phyloP scores from a whole-genome alignment of 352 stramenopile species.

The Globisporangium abappressorium region DNA sequence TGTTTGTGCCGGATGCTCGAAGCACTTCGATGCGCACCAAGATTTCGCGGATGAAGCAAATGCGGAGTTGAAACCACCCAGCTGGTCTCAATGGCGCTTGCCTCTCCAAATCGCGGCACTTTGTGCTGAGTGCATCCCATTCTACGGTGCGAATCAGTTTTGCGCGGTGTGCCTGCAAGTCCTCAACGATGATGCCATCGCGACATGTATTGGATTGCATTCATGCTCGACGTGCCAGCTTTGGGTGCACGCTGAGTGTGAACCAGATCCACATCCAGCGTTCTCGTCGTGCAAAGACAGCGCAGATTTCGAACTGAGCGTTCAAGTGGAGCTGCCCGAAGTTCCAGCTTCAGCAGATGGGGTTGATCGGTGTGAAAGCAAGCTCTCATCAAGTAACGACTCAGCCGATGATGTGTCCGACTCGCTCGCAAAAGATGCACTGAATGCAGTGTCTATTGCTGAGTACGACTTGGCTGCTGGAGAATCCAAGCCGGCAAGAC shows the following conservation, averaged over 20 bases:
- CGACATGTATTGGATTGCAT: slow-evolving; percentile 50
- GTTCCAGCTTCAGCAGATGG: neutral
- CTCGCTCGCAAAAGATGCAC: neutral
- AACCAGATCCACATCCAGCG: slow-evolving; percentile 62
- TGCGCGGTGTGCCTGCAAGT: slow-evolving; percentile 65
- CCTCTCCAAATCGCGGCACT: slow-evolving; percentile 61
- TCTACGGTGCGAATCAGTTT: slow-evolving; percentile 68
- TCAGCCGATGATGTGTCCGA: neutral
- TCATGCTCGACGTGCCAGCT: slow-evolving; percentile 75
- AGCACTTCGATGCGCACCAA: slow-evolving; percentile 3
- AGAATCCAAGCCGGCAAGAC: slow-evolving; percentile 41
- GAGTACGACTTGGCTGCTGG: slow-evolving; percentile 9
- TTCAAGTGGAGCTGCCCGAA: slow-evolving; percentile 31
- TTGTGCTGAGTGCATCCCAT: slow-evolving; percentile 55
- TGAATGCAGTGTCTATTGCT: neutral
- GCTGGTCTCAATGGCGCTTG: slow-evolving; percentile 74
- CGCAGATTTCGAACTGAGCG: slow-evolving; percentile 51
- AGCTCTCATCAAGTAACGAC: neutral
- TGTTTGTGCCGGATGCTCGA: slow-evolving; percentile 56
- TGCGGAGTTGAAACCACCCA: neutral
- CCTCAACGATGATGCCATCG: slow-evolving; percentile 40
- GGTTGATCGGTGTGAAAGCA: neutral
- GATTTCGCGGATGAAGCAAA: slow-evolving; percentile 8
- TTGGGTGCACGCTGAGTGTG: slow-evolving; percentile 80
- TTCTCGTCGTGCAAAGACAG: slow-evolving; percentile 37